Evolutionary conservation across 1,139 yeast species (phyloP), one percentile per base, ranked within the genome.

Genomic region (Spencermartinsiella ligniputridi): DNA sequence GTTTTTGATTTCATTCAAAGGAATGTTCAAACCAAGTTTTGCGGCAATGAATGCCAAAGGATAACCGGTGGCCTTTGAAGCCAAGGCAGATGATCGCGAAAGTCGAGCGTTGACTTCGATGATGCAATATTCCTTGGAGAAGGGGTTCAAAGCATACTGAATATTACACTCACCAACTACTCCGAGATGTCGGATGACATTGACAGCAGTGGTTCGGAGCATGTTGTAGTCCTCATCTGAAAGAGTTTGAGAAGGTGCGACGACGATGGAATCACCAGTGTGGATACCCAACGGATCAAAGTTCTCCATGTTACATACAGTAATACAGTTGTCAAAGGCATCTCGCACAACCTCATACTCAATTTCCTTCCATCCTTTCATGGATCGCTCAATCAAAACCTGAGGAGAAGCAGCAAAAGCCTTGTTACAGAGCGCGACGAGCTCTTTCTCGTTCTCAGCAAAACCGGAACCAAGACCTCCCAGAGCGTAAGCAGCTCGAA

Each of bases 151-250:
- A 47, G 98, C 97, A 66, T 92, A 92, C 69, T 92, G 98, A 62
- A 92, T 88, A 74, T 92, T 92, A 78, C 98, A 92, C 74, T 92
- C 98, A 77, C 98, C 98, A 62, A 92, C 97, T 66, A 92, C 98
- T 61, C 98, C 98, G 63, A 92, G 76, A 63, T 92, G 98, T 71
- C 98, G 85, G 56, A 92, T 92, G 55, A 92, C 96, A 57, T 92
- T 92, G 56, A 92, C 95, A 42, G 98, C 98, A 46, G 98, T 88
- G 38, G 97, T 87, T 73, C 98, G 83, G 64, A 92, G 77, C 98
- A 92, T 92, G 71, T 92, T 88, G 75, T 90, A 92, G 62, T 92
- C 98, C 68, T 89, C 97, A 63, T 92, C 97, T 24, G 96, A 85
- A 57, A 92, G 75, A 35, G 98, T 92, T 73, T 92, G 98, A 35